phyloP scores from a whole-genome alignment of 768 basidiomycete genomes.

The Paxillus involutus region DNA sequence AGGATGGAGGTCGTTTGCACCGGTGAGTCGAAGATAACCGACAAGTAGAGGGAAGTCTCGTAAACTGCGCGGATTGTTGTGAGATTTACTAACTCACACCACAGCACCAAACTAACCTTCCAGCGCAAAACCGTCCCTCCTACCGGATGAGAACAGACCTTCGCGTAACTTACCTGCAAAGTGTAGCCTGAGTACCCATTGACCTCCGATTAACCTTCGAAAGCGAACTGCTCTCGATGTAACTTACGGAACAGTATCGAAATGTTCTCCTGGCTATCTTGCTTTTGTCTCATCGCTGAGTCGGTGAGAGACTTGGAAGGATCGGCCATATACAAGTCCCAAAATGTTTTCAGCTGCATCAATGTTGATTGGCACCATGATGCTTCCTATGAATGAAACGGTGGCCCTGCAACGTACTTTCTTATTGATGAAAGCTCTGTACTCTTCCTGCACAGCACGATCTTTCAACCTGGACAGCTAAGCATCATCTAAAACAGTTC shows the following conservation, averaged over 20 bases:
- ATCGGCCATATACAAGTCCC: constrained; percentile 36
- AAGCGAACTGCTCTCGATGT: neutral
- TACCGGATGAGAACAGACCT: constrained; percentile 60
- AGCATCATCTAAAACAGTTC: constrained; percentile 29
- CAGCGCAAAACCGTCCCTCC: constrained; percentile 59
- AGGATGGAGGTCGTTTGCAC: constrained; percentile 63
- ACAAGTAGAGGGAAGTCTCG: constrained; percentile 69
- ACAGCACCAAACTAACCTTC: constrained; percentile 53
- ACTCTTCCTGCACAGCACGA: constrained; percentile 60
- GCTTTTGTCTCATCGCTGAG: constrained; percentile 32
- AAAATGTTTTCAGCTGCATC: constrained; percentile 49
- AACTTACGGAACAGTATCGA: constrained; percentile 71
- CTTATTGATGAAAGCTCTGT: constrained; percentile 58
- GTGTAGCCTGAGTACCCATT: neutral
- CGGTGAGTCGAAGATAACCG: constrained; percentile 59
- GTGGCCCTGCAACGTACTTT: constrained; percentile 47
- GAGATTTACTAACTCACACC: neutral
- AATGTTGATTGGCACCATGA: neutral
- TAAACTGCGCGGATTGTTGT: constrained; percentile 47
- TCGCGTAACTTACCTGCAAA: constrained; percentile 72
- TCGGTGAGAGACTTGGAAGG: constrained; percentile 9
- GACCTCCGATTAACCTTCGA: neutral
- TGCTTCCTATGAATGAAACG: neutral
- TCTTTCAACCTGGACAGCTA: constrained; percentile 58
- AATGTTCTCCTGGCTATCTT: constrained; percentile 64